Evolutionary conservation across 2,329 filamentous ascomycete species (phyloP).

Genomic region (Hawksworthiomyces lignivorus): DNA sequence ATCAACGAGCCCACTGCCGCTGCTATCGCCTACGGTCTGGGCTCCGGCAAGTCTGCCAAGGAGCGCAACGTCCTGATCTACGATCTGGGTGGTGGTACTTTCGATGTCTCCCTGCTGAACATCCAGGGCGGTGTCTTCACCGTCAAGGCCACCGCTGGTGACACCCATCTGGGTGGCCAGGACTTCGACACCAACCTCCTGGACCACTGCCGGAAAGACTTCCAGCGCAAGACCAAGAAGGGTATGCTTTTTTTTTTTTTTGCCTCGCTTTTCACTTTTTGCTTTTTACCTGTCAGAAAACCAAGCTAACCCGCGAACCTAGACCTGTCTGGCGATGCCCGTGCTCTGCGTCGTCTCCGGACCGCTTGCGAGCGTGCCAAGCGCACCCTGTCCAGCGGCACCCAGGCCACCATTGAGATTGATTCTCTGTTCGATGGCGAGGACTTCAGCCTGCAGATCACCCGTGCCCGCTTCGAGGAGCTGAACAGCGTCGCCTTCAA

Average conservation of each 20-base stretch:
- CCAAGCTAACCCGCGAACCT: not conserved
- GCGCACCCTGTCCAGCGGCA: constrained; percentile 95
- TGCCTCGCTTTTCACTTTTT: too few relatives aligned
- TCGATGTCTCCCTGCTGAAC: constrained; percentile 98
- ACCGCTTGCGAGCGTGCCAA: constrained; percentile 99
- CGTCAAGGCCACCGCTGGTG: constrained; percentile 95
- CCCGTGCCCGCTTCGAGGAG: constrained; percentile 98
- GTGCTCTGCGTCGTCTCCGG: constrained; percentile 89
- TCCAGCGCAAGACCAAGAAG: constrained; percentile 17
- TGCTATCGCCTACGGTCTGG: constrained; percentile 92
- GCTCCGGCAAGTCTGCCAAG: constrained; percentile 89
- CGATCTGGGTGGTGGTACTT: constrained; percentile 99
- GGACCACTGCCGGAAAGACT: constrained; percentile 95
- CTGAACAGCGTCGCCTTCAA: constrained; percentile 93
- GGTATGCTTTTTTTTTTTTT: not conserved
- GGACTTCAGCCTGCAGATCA: constrained; percentile 95
- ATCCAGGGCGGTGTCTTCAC: constrained; percentile 99
- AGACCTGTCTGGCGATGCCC: constrained; percentile 72
- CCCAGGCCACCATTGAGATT: constrained; percentile 96
- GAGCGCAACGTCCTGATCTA: constrained; percentile 99
- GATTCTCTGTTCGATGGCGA: constrained; percentile 97
- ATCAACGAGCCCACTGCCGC: constrained; percentile 99
- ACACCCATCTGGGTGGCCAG: constrained; percentile 91
- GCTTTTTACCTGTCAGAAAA: too few relatives aligned
- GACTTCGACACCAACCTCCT: constrained; percentile 96